These are phyloP conservation scores for Triticum monococcum DNA, from an alignment of 176 grass and related monocot species.

Conservation along the genomic window DNA sequence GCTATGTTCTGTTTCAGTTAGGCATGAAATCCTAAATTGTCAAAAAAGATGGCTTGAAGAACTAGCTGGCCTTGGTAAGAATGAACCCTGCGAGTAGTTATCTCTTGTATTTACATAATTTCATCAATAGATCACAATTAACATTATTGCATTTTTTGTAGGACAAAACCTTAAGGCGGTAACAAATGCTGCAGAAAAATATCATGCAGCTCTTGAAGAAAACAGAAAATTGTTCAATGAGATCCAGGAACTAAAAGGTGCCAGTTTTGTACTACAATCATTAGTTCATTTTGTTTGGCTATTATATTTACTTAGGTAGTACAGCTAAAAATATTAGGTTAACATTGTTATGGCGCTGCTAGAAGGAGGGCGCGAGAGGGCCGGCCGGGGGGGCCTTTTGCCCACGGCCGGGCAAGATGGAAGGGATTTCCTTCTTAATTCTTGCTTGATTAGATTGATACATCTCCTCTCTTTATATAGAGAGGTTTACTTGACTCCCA, in stretches of 20 bases:
- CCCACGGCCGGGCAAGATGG: no score
- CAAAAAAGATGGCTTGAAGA: slow-evolving; percentile 70
- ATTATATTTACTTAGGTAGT: slow-evolving; percentile 17
- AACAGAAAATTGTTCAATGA: slow-evolving; percentile 87
- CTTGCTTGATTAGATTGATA: no score
- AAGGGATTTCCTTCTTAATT: no score
- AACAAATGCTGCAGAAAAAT: slow-evolving; percentile 59
- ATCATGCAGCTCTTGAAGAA: slow-evolving; percentile 71
- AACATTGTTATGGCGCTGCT: no score
- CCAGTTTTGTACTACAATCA: slow-evolving; percentile 21
- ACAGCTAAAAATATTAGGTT: slow-evolving; percentile 23
- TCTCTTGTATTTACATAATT: neutral
- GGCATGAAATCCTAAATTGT: slow-evolving; percentile 44
- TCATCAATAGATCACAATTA: slow-evolving; percentile 19
- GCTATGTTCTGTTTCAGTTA: slow-evolving; percentile 59
- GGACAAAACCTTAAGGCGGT: slow-evolving; percentile 55
- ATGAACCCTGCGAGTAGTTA: slow-evolving; percentile 1
- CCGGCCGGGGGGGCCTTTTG: no score
- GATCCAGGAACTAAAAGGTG: slow-evolving; percentile 96
- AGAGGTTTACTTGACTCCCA: no score
- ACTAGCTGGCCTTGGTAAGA: slow-evolving; percentile 55
- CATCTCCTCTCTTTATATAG: no score
- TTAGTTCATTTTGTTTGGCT: slow-evolving; percentile 4
- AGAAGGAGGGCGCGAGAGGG: no score
- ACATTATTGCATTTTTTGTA: slow-evolving; percentile 30